phyloP scores from a whole-genome alignment of 1,284 basidiomycete genomes.

The Naganishia sp. region DNA sequence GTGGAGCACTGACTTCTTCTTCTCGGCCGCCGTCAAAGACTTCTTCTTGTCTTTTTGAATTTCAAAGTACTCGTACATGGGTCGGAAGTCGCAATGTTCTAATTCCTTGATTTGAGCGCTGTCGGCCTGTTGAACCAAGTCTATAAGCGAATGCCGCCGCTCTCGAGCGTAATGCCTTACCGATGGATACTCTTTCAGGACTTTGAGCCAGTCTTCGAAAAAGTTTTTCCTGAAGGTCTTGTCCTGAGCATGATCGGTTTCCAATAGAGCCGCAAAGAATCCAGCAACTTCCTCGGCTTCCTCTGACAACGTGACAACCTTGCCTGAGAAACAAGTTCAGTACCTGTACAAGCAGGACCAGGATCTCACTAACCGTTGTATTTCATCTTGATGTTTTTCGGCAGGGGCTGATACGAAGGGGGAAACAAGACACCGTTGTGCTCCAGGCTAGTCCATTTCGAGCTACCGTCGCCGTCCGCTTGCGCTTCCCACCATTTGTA shows the following conservation, averaged over 20 bases:
- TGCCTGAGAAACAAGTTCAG: slow-evolving; percentile 59
- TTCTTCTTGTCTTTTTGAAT: slow-evolving; percentile 91
- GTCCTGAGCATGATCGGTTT: slow-evolving; percentile 91
- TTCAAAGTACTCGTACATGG: slow-evolving; percentile 93
- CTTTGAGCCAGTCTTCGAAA: slow-evolving; percentile 82
- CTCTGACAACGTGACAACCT: slow-evolving; percentile 73
- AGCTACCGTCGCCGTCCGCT: slow-evolving; percentile 66
- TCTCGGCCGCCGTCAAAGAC: slow-evolving; percentile 76
- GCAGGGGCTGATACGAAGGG: slow-evolving; percentile 85
- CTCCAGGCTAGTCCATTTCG: slow-evolving; percentile 90
- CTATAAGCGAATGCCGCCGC: neutral
- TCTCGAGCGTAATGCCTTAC: slow-evolving; percentile 54
- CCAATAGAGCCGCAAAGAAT: slow-evolving; percentile 91
- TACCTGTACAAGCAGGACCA: neutral
- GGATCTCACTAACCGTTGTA: slow-evolving; percentile 72
- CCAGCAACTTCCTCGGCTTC: slow-evolving; percentile 95
- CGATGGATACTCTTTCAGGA: slow-evolving; percentile 82
- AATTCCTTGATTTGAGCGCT: slow-evolving; percentile 76
- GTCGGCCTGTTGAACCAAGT: slow-evolving; percentile 53
- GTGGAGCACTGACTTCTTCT: slow-evolving; percentile 63
- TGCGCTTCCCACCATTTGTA: slow-evolving; percentile 75
- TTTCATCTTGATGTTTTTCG: slow-evolving; percentile 85
- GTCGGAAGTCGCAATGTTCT: slow-evolving; percentile 86
- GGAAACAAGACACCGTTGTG: slow-evolving; percentile 96
- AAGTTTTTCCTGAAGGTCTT: slow-evolving; percentile 91